Base-by-base conservation (phyloP, 1,284 basidiomycete genomes). In the Malassezia restricta region DNA sequence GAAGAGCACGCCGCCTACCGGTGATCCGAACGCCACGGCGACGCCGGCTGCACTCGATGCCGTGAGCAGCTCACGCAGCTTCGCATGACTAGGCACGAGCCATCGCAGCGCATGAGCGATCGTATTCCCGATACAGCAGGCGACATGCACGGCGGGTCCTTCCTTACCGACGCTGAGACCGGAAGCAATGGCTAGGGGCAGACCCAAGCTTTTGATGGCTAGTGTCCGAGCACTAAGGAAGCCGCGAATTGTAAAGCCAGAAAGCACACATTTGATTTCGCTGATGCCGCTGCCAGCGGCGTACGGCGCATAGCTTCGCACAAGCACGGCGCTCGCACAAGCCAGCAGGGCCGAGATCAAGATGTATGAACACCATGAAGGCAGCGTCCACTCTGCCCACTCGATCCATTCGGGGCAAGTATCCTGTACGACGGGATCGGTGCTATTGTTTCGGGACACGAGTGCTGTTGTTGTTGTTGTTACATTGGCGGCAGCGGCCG, bases 281-380 rank as follows among this genome's bases (percentile, higher is more conserved):
- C 90, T 89, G 54, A 99, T 98, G 49, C 94, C 94, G 56, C 90
- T 95, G 5, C 94, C 92, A 7, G 94, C 94, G 8, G 94, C 90
- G 73, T 94, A 94, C 47, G 85, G 90, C 2, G 92, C 90, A 65
- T 94, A 83, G 4, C 82, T 81, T 45, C 82, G 81, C 49, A 98
- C 94, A 2, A 98, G 79, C 68, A 87, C 87, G 0, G 90, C 85
- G 85, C 61, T 63, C 0, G 60, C 40, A 29, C 32, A 35, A 32
- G 62, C 51, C 6, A 65, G 52, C 4, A 63, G 38, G 8, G 51
- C 49, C 24, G 49, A 43, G 9, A 31, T 31, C 37, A 83, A 65
- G 38, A 95, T 82, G 75, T 96, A 98, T 24, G 87, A 81, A 33
- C 86, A 66, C 83, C 87, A 98, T 6, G 49, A 85, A 77, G 41